phyloP scores from a whole-genome alignment of 371 early-diverging fungal species.

The Dinochytrium kinnereticum region DNA sequence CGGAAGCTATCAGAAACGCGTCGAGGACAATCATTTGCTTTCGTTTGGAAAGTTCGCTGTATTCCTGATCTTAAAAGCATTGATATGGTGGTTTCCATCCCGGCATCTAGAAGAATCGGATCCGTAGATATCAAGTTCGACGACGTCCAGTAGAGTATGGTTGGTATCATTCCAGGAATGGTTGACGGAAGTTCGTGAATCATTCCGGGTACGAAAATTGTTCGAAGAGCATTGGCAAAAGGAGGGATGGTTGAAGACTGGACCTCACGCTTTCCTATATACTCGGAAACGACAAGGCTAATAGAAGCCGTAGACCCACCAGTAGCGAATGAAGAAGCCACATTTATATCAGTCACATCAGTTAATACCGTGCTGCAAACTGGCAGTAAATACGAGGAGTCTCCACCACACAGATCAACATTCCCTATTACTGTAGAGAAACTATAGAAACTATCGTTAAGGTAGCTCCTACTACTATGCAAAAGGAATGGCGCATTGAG shows the following conservation, averaged over 20 bases:
- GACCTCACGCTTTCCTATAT: background rate
- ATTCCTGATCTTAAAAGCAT: conserved; percentile 30
- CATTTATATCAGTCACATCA: conserved; percentile 11
- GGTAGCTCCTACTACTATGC: background rate
- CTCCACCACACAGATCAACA: conserved; percentile 7
- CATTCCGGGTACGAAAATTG: background rate
- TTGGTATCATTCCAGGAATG: conserved; percentile 27
- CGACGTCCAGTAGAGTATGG: conserved; percentile 34
- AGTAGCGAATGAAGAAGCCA: conserved; percentile 12
- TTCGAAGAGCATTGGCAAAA: background rate
- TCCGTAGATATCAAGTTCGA: conserved; percentile 21
- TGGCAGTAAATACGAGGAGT: background rate
- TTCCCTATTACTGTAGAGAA: conserved; percentile 10
- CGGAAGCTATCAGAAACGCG: background rate
- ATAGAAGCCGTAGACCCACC: conserved; percentile 41
- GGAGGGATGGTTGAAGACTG: background rate
- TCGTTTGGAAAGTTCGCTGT: conserved; percentile 29
- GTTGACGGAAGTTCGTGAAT: conserved; percentile 11
- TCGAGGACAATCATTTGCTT: conserved; percentile 13
- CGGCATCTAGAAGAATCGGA: conserved; percentile 25
- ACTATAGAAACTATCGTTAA: background rate
- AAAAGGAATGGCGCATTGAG: background rate
- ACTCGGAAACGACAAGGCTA: conserved; percentile 13
- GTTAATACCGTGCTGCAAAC: conserved; percentile 26
- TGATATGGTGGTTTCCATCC: conserved; percentile 30